These are phyloP conservation scores for Zelonia costaricensis DNA, from an alignment of 208 protist genomes.

Conservation along the genomic window DNA sequence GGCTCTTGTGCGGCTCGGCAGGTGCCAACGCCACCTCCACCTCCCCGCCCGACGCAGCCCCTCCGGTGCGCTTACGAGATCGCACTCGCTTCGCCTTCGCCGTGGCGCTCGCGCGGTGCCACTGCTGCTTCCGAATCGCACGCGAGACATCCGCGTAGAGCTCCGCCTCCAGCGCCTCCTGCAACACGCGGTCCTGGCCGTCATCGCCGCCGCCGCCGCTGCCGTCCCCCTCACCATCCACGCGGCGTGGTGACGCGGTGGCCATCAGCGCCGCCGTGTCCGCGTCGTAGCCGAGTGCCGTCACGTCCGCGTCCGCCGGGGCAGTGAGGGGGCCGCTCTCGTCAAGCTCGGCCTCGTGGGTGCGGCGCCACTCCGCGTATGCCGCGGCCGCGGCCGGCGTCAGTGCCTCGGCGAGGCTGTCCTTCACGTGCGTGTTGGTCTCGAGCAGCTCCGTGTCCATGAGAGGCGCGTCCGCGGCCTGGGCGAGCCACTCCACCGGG, in stretches of 20 bases:
- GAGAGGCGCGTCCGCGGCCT: slow-evolving; percentile 40
- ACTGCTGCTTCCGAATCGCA: slow-evolving; percentile 9
- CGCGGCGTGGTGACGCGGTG: background rate
- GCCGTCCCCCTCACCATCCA: background rate
- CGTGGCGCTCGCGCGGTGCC: background rate
- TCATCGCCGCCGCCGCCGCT: background rate
- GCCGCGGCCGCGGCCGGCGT: background rate
- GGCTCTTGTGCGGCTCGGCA: too few relatives aligned
- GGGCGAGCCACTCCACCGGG: slow-evolving; percentile 52
- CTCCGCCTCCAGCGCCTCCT: slow-evolving; percentile 17
- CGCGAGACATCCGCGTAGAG: slow-evolving; percentile 19
- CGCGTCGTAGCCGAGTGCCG: slow-evolving; percentile 3
- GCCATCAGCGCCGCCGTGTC: slow-evolving; percentile 5
- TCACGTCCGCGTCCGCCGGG: too few relatives aligned
- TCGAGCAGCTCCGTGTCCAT: slow-evolving; percentile 35
- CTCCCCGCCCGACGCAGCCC: too few relatives aligned
- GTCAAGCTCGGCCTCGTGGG: background rate
- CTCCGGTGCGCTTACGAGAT: too few relatives aligned
- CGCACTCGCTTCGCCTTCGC: slow-evolving; percentile 6
- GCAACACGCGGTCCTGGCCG: slow-evolving; percentile 1
- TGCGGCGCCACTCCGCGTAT: background rate
- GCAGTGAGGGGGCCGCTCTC: too few relatives aligned
- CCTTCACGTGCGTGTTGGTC: slow-evolving; percentile 4
- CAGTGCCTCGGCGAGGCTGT: slow-evolving; percentile 3
- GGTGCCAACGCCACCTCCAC: too few relatives aligned